Evolutionary conservation across 148 eudicot genomes (phyloP), one percentile per base, ranked within the genome.

Genomic region (Chenopodium quinoa): DNA sequence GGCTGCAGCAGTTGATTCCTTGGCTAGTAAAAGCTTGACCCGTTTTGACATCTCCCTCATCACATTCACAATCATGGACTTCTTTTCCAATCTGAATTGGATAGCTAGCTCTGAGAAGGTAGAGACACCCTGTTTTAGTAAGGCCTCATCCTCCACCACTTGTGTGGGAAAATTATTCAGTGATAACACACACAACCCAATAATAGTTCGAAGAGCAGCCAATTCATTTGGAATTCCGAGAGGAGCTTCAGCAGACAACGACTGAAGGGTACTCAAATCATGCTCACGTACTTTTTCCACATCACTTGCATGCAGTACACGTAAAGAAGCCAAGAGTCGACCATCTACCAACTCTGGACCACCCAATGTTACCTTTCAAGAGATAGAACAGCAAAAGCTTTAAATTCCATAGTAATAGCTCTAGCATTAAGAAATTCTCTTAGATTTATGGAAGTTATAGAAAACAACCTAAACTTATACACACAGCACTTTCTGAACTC

Each of bases 31-130:
- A 75, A 46, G 78, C 86, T 88, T 95, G 47, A 87, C 87, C 80
- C 90, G 92, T 85, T 84, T 92, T 3, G 94, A 88, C 70, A 95
- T 86, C 86, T 91, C 86, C 75, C 88, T 86, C 94, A 92, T 95
- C 23, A 89, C 91, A 84, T 93, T 93, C 2, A 93, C 73, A 64
- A 93, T 89, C 77, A 89, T 12, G 3, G 91, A 88, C 80, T 95
- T 95, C 94, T 95, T 95, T 85, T 95, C 90, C 75, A 95, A 84
- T 91, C 98, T 91, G 85, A 88, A 95, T 79, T 80, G 87, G 62
- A 90, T 63, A 32, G 98, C 91, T 81, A 95, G 80, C 85, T 89
- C 89, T 2, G 97, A 88, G 16, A 89, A 84, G 76, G 56, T 54
- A 10, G 93, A 86, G 70, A 92, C 89, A 60, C 83, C 88, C 78